Evolutionary conservation across 805 yeast genomes (phyloP).

Genomic region (Candida corydali): DNA sequence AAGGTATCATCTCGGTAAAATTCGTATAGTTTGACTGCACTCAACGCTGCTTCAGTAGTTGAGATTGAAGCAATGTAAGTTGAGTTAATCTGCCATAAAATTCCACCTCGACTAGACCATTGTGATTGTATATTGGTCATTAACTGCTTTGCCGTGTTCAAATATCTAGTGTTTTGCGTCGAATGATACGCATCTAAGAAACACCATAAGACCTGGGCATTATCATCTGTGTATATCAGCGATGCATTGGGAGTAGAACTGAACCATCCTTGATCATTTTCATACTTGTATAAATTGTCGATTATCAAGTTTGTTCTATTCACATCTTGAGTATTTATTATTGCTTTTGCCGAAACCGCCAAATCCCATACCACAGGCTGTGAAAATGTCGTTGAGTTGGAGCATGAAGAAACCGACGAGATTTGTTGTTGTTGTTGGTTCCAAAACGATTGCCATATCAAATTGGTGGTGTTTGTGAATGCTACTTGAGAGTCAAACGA

Average conservation of each 20-base stretch:
- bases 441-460: conserved; percentile 22
- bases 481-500: conserved; percentile 1
- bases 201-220: conserved; percentile 25
- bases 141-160: conserved; percentile 16
- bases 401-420: conserved; percentile 16
- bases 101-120: conserved; percentile 22
- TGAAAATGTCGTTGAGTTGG: conserved; percentile 9
- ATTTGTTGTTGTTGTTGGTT: conserved; percentile 10
- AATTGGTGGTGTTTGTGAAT: neutral
- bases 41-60: conserved; percentile 24
- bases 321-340: conserved; percentile 12
- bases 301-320: conserved; percentile 12
- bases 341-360: conserved; percentile 22
- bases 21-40: conserved; percentile 19
- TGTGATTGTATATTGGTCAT: conserved; percentile 17
- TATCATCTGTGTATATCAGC: conserved; percentile 27
- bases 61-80: conserved; percentile 27
- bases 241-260: conserved; percentile 17
- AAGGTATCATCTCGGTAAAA: conserved; percentile 12
- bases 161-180: conserved; percentile 15
- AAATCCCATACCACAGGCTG: conserved; percentile 23
- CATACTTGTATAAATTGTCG: conserved; percentile 14
- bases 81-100: conserved; percentile 19
- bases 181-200: conserved; percentile 20
- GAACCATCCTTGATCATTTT: conserved; percentile 18